Evolutionary conservation across 2,329 filamentous ascomycete genomes (phyloP), one percentile per base, ranked within the genome.

Genomic region (Chalaropsis thielavioides): DNA sequence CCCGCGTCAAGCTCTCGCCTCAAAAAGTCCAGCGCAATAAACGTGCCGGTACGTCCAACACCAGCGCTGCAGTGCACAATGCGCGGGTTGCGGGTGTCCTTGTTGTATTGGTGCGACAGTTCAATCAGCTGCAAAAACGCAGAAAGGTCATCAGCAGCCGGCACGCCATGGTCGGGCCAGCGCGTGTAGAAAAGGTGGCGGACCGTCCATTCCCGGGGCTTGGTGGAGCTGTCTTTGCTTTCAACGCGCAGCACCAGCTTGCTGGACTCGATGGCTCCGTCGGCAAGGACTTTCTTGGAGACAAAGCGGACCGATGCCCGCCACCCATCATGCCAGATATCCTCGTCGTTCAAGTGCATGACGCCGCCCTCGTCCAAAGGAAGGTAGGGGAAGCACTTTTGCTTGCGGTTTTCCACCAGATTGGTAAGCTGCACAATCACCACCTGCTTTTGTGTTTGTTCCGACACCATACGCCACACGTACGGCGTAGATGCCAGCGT

Each of bases 361-460:
- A 79, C 79, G 3, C 80, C 74, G 3, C 82, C 80, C 17, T 79
- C 72, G 51, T 77, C 75, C 64, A 79, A 74, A 0, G 92, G 92
- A 69, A 92, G 96, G 75, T 99, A 99, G 56, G 87, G 89, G 69
- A 83, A 90, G 75, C 92, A 97, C 74, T 96, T 96, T 74, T 95
- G 84, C 71, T 83, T 78, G 66, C 83, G 81, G 40, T 82, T 80
- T 74, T 97, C 92, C 72, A 89, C 81, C 31, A 90, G 92, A 72
- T 91, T 90, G 1, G 92, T 99, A 68, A 99, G 83, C 89, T 97
- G 96, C 66, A 97, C 86, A 63, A 97, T 87, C 65, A 97, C 90
- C 0, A 85, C 90, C 1, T 87, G 84, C 58, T 86, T 84, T 31
- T 77, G 72, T 62, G 81, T 74, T 74, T 95, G 90, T 71, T 95